phyloP scores from a whole-genome alignment of 352 stramenopile genomes.

The Pythium oligandrum region DNA sequence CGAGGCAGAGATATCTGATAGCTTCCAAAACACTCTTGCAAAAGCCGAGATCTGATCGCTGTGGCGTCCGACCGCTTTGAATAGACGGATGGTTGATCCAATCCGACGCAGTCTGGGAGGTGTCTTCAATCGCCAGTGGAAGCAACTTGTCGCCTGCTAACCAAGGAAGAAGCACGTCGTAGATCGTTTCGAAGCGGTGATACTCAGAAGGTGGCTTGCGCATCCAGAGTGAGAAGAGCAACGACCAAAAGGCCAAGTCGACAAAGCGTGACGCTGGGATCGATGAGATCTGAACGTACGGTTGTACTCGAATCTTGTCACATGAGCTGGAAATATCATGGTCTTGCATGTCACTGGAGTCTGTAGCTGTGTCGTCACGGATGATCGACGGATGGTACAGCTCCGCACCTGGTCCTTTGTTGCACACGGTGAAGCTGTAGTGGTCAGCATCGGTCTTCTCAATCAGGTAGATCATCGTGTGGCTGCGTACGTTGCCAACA shows the following conservation, averaged over 20 bases:
- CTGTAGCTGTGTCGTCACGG: conserved; percentile 10
- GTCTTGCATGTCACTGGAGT: conserved; percentile 8
- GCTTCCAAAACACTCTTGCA: conserved; percentile 82
- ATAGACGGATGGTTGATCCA: conserved; percentile 19
- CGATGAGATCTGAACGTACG: conserved; percentile 57
- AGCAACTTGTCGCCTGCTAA: conserved; percentile 72
- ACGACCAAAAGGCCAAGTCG: conserved; percentile 83
- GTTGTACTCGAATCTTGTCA: conserved; percentile 80
- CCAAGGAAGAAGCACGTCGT: conserved; percentile 88
- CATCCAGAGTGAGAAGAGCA: conserved; percentile 84
- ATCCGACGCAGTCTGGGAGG: conserved; percentile 16
- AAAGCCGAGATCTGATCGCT: conserved; percentile 72
- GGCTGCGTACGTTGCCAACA: conserved; percentile 60
- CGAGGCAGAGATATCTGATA: conserved; percentile 62
- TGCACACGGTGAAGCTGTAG: conserved; percentile 86
- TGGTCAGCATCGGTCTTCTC: conserved; percentile 54
- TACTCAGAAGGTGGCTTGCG: conserved; percentile 83
- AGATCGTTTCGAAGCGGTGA: conserved; percentile 83
- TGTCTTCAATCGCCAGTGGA: conserved; percentile 48
- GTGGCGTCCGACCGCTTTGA: conserved; percentile 37
- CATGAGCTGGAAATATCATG: conserved; percentile 8
- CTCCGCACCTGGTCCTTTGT: conserved; percentile 80
- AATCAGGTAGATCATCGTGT: conserved; percentile 81
- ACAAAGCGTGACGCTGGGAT: conserved; percentile 63
- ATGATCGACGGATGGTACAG: conserved; percentile 69